These are phyloP conservation scores for Cicer cuneatum DNA, from an alignment of 306 rosid genomes.

Conservation along the genomic window DNA sequence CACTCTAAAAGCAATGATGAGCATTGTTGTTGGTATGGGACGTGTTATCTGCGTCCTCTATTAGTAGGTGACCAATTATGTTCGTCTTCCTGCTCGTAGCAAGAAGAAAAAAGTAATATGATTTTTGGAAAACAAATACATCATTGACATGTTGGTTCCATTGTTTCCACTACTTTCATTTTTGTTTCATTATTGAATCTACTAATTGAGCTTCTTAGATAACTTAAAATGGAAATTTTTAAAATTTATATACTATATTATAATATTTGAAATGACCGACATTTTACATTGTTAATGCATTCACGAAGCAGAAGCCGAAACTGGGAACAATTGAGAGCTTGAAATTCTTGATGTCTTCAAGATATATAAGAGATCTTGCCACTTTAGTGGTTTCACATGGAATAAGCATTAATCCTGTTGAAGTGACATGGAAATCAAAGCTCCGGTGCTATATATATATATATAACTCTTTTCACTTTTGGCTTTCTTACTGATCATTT, in stretches of 20 bases:
- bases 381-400: conserved; percentile 98
- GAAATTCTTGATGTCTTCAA: conserved; percentile 96
- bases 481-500: conserved; percentile 27
- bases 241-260: background rate
- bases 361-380: conserved; percentile 93
- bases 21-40: conserved; percentile 93
- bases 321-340: conserved; percentile 99
- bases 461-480: conserved; percentile 18
- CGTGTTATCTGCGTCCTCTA: conserved; percentile 74
- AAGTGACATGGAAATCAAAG: conserved; percentile 99
- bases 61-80: conserved; percentile 91
- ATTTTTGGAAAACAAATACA: conserved; percentile 12
- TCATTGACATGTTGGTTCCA: too few relatives aligned
- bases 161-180: too few relatives aligned
- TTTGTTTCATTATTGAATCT: too few relatives aligned
- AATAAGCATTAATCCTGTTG: conserved; percentile 94
- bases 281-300: conserved; percentile 15
- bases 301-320: conserved; percentile 80
- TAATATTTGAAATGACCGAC: conserved; percentile 27
- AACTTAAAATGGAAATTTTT: conserved; percentile 7
- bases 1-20: conserved; percentile 94
- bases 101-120: conserved; percentile 98
- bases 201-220: background rate
- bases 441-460: conserved; percentile 94
- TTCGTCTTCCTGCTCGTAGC: conserved; percentile 91